phyloP scores from a whole-genome alignment of 768 basidiomycete species.

The Tricholoma saponaceum region DNA sequence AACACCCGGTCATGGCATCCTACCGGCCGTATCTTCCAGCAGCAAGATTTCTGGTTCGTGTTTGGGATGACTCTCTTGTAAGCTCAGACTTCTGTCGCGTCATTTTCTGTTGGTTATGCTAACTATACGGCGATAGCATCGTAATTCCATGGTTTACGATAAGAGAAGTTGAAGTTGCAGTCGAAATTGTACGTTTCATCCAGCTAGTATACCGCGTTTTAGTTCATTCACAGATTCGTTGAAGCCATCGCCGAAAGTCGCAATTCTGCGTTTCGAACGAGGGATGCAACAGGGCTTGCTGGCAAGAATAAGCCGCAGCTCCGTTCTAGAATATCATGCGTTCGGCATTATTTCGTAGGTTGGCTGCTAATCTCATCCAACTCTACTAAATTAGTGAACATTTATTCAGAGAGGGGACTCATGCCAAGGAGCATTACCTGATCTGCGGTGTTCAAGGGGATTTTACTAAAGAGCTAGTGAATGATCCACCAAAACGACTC shows the following conservation, averaged over 20 bases:
- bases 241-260: slow-evolving; percentile 77
- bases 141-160: slow-evolving; percentile 74
- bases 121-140: slow-evolving; percentile 38
- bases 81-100: slow-evolving; percentile 17
- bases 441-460: slow-evolving; percentile 82
- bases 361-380: not conserved
- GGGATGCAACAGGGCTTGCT: slow-evolving; percentile 84
- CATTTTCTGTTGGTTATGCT: not conserved
- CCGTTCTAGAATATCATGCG: slow-evolving; percentile 79
- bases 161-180: slow-evolving; percentile 66
- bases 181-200: slow-evolving; percentile 61
- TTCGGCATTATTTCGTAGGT: slow-evolving; percentile 71
- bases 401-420: slow-evolving; percentile 55
- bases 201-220: slow-evolving; percentile 6
- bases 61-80: slow-evolving; percentile 73
- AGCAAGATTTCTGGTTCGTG: slow-evolving; percentile 78
- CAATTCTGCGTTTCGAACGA: slow-evolving; percentile 72
- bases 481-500: slow-evolving; percentile 61
- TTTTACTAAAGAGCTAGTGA: slow-evolving; percentile 70
- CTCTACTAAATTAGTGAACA: not conserved
- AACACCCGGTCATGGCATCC: slow-evolving; percentile 53
- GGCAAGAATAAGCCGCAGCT: slow-evolving; percentile 66
- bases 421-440: slow-evolving; percentile 77
- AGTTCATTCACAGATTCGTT: not conserved
- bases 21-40: slow-evolving; percentile 51